Evolutionary conservation across 345 rosid genomes (phyloP).

Genomic region (Theobroma cacao): DNA sequence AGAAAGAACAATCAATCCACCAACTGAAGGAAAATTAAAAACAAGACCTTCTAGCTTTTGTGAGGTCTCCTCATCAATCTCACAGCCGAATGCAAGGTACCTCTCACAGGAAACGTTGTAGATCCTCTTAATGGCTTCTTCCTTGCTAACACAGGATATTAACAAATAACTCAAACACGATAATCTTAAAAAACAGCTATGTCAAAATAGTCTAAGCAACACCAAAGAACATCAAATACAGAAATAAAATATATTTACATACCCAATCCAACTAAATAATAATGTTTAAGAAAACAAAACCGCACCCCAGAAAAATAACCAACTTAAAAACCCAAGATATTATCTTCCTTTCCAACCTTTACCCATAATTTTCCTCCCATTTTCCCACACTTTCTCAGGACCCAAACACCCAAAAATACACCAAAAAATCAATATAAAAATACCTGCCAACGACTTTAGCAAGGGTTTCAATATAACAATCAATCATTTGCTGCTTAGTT

Average conservation of each 20-base stretch:
- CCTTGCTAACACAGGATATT: constrained; percentile 51
- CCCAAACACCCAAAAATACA: not conserved
- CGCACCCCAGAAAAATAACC: not conserved
- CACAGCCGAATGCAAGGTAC: constrained; percentile 92
- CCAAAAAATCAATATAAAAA: not conserved
- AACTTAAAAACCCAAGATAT: not conserved
- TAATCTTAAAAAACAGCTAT: not conserved
- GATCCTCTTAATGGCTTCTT: constrained; percentile 87
- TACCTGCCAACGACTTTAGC: constrained; percentile 86
- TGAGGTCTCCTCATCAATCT: constrained; percentile 94
- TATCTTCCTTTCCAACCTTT: not conserved
- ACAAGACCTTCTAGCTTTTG: constrained; percentile 81
- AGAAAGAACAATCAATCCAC: not conserved
- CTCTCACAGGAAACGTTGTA: constrained; percentile 97
- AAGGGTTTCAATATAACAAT: constrained; percentile 75
- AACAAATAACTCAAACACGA: constrained; percentile 1
- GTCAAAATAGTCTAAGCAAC: not conserved
- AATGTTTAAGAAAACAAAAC: not conserved
- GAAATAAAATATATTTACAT: not conserved
- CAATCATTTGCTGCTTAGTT: constrained; percentile 92
- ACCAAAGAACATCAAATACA: not conserved
- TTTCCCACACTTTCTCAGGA: not conserved
- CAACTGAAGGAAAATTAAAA: not conserved
- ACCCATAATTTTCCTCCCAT: not conserved
- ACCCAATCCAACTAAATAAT: not conserved